Base-by-base conservation (phyloP, 768 basidiomycete species). In the Rickenella mellea region DNA sequence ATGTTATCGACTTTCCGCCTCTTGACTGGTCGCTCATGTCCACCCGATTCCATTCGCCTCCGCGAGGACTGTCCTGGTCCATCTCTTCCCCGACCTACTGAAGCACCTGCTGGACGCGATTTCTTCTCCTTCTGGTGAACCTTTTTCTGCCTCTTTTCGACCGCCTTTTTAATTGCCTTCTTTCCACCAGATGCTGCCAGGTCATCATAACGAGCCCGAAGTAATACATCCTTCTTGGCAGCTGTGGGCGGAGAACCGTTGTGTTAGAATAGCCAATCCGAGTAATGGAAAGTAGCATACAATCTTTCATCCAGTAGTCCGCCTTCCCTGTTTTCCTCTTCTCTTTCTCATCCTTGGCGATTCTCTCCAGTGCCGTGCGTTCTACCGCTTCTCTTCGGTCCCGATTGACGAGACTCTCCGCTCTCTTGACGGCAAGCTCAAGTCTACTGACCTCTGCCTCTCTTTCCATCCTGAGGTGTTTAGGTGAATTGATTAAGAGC, bases 121-220 rank as follows among this genome's bases (percentile, higher is more conserved):
- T 76, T 83, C 63, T 93, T 94, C 68, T 94, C 92, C 60, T 85
- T 91, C 60, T 90, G 87, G 39, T 73, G 72, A 15, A 82, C 66
- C 68, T 92, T 94, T 60, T 77, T 87, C 61, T 86, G 80, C 59
- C 80, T 91, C 72, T 86, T 93, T 52, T 87, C 87, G 22, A 94
- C 78, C 5, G 78, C 87, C 61, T 83, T 91, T 56, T 83, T 87
- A 40, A 93, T 85, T 1, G 89, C 88, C 3, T 70, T 63, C 49
- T 76, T 78, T 6, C 93, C 91, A 4, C 90, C 91, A 43, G 73
- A 66, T 14, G 72, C 71, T 4, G 83, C 80, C 31, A 92, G 69
- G 6, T 83, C 83, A 20, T 91, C 82, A 56, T 85, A 88, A 44
- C 81, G 73, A 12, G 90, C 85, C 41, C 79, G 76, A 43, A 78